Base-by-base conservation (phyloP, 495 filamentous ascomycete genomes). In the Penicillium lividum region DNA sequence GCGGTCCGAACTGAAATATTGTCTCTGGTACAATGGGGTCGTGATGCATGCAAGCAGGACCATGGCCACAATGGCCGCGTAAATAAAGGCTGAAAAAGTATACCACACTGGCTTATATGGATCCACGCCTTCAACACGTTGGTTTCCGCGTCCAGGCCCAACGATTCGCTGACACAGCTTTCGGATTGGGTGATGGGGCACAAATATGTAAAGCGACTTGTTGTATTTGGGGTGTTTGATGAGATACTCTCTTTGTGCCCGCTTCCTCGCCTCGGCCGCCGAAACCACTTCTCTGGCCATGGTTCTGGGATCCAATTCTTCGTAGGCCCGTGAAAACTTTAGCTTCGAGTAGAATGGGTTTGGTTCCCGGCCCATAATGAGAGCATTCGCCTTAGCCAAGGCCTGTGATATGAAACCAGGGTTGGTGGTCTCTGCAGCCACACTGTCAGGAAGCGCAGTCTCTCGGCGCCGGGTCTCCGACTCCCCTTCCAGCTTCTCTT, bases 301-400 rank as follows among this genome's bases (percentile, higher is more conserved):
- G 51, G 86, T 84, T 52, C 86, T 83, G 3, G 94, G 90, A 64
- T 97, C 92, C 49, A 96, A 71, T 34, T 89, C 86, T 49, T 93
- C 88, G 53, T 88, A 86, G 3, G 85, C 82, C 27, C 81, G 81
- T 4, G 86, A 85, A 60, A 95, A 89, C 40, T 89, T 84, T 44
- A 90, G 73, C 53, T 84, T 90, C 6, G 92, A 89, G 68, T 97
- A 97, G 71, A 99, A 99, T 4, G 94, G 94, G 74, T 99, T 99
- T 2, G 90, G 89, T 57, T 98, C 95, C 28, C 79, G 75, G 56
- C 87, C 79, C 61, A 73, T 80, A 47, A 93, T 67, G 11, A 73
- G 59, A 1, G 75, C 74, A 13, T 79, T 62, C 40, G 87, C 54
- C 54, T 72, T 84, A 3, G 79, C 80, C 83, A 85, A 87, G 5